A percentile compares a stretch with the other conserved stretches of the same genome.
Conservation (phyloP, 2,329 filamentous ascomycete genomes). For the Aspergillus hiratsukae region DNA sequence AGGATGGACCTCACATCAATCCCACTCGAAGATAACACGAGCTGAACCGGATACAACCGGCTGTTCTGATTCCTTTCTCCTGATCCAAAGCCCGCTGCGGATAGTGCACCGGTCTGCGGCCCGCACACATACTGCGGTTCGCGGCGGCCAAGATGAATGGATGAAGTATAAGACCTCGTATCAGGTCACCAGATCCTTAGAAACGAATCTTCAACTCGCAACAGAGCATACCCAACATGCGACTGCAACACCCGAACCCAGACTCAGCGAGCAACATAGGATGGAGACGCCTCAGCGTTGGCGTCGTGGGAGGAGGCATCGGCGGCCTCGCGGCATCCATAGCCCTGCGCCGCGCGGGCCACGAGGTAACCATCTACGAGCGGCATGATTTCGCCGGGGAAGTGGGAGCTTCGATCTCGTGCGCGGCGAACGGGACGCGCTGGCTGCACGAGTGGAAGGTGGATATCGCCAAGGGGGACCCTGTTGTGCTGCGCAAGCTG, state of each 20-base stretch:
- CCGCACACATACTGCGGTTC: background rate
- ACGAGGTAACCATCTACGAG: conserved; percentile 61
- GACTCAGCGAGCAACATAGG: background rate
- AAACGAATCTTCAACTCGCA: background rate
- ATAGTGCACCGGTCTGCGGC: background rate
- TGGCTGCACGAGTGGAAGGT: conserved; percentile 68
- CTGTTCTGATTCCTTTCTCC: background rate
- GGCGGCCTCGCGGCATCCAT: conserved; percentile 51
- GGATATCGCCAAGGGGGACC: conserved; percentile 60
- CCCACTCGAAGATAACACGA: background rate
- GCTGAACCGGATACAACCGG: background rate
- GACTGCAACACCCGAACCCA: background rate
- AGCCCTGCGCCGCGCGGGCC: conserved; percentile 50
- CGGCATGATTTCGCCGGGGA: conserved; percentile 63
- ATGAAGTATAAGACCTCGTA: background rate
- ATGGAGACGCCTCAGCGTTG: conserved; percentile 44
- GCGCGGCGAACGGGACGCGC: conserved; percentile 65
- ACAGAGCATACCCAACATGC: background rate
- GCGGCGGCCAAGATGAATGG: background rate
- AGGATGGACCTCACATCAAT: background rate
- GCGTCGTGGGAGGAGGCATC: conserved; percentile 50
- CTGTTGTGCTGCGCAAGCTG: conserved; percentile 60
- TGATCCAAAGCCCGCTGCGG: background rate
- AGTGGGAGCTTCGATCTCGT: conserved; percentile 63
- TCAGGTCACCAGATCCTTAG: background rate